phyloP scores from a whole-genome alignment of 2,329 filamentous ascomycete species.

The Colletotrichum cordylinicola region DNA sequence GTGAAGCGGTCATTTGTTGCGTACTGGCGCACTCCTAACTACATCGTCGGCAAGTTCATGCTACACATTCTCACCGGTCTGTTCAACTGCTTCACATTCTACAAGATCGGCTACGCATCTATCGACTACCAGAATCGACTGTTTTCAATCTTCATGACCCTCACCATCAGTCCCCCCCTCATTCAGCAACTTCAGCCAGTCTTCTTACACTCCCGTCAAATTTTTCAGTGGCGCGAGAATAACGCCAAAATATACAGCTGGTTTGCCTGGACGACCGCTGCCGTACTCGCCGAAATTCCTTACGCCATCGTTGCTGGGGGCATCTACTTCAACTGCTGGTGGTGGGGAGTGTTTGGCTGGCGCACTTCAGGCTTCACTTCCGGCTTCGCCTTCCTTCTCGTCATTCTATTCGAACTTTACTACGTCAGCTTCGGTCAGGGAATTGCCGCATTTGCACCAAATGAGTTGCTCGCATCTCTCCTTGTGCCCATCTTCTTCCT shows the following conservation, averaged over 20 bases:
- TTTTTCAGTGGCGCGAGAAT: constrained; percentile 76
- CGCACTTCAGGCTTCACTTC: constrained; percentile 58
- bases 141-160: constrained; percentile 78
- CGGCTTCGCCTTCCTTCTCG: constrained; percentile 67
- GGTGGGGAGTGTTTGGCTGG: constrained; percentile 55
- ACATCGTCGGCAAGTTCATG: constrained; percentile 67
- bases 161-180: constrained; percentile 76
- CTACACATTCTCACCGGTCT: constrained; percentile 67
- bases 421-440: constrained; percentile 71
- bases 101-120: constrained; percentile 59
- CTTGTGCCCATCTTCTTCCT: constrained; percentile 74
- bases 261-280: constrained; percentile 71
- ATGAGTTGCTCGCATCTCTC: constrained; percentile 69
- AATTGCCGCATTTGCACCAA: constrained; percentile 71
- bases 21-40: constrained; percentile 71
- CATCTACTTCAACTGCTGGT: constrained; percentile 70
- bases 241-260: constrained; percentile 84
- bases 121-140: constrained; percentile 74
- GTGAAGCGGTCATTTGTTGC: constrained; percentile 64
- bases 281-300: constrained; percentile 73
- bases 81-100: constrained; percentile 77
- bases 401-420: constrained; percentile 71
- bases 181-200: constrained; percentile 81
- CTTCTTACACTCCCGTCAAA: constrained; percentile 67
- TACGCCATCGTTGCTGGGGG: constrained; percentile 71